Evolutionary conservation across 164 flowering plant species (phyloP), one percentile per base, ranked within the genome.

Genomic region (Chloranthus sessilifolius): DNA sequence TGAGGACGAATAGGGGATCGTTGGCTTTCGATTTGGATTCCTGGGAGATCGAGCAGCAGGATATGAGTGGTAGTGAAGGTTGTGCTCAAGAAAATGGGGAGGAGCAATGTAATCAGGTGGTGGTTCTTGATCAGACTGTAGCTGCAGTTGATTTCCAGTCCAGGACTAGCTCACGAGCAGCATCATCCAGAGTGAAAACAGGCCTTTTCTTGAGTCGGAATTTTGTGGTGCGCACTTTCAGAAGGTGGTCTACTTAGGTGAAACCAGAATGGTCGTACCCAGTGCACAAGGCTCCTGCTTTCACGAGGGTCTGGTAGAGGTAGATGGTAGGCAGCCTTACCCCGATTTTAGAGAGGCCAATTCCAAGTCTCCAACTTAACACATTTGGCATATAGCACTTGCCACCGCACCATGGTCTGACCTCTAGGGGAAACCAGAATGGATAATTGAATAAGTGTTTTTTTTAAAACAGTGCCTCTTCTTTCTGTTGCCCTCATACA

Each of bases 231-330:
- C 66, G 70, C 61, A 45, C 83, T 11, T 68, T 81, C 51, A 62
- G 80, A 40, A 72, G 76, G 59, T 75, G 68, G 75, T 61, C 86
- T n/a, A n/a, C n/a, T n/a, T n/a, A n/a, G n/a, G n/a, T n/a, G n/a
- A n/a, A n/a, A n/a, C n/a, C n/a, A 2, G n/a, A n/a, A n/a, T n/a
- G n/a, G n/a, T n/a, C n/a, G n/a, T n/a, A n/a, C n/a, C n/a, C n/a
- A n/a, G n/a, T n/a, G n/a, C n/a, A n/a, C n/a, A n/a, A n/a, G n/a
- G n/a, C n/a, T n/a, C n/a, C n/a, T n/a, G n/a, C n/a, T n/a, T n/a
- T n/a, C n/a, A n/a, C n/a, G n/a, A n/a, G n/a, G n/a, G n/a, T n/a
- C n/a, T n/a, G n/a, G n/a, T n/a, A n/a, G n/a, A n/a, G n/a, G n/a
- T n/a, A n/a, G n/a, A n/a, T n/a, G n/a, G n/a, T n/a, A n/a, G n/a